These are phyloP conservation scores for Agrocybe pediades DNA, from an alignment of 768 basidiomycete genomes.

Conservation along the genomic window DNA sequence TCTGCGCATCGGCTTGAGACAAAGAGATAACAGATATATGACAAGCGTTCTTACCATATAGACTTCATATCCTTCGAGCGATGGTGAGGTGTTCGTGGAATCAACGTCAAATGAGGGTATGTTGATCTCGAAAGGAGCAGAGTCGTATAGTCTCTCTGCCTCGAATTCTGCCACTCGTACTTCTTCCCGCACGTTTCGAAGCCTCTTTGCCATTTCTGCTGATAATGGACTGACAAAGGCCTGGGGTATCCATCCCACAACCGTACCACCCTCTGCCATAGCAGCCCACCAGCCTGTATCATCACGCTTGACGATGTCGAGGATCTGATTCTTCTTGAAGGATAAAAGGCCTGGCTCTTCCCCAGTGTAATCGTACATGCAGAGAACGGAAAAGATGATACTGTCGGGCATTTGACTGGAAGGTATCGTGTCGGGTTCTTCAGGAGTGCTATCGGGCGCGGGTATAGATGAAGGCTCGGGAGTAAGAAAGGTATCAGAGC, in stretches of 20 bases:
- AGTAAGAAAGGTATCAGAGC: constrained; percentile 30
- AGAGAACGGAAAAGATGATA: constrained; percentile 55
- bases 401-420: constrained; percentile 29
- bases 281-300: constrained; percentile 85
- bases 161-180: constrained; percentile 48
- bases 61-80: constrained; percentile 10
- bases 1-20: not conserved
- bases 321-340: constrained; percentile 66
- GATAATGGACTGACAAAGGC: constrained; percentile 64
- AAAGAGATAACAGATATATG: not conserved
- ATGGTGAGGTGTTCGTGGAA: constrained; percentile 13
- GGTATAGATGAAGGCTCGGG: constrained; percentile 32
- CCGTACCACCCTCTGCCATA: constrained; percentile 48
- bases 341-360: constrained; percentile 61
- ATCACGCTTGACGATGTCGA: constrained; percentile 69
- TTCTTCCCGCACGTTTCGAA: constrained; percentile 45
- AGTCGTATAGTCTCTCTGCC: constrained; percentile 45
- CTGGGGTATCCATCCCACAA: constrained; percentile 77
- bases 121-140: constrained; percentile 35
- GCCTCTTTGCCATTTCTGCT: constrained; percentile 49
- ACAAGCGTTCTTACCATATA: constrained; percentile 8
- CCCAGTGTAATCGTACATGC: constrained; percentile 69
- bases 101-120: constrained; percentile 22
- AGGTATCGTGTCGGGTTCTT: constrained; percentile 24
- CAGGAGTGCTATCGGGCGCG: constrained; percentile 29